These are phyloP conservation scores for Nitzschia putrida DNA, from an alignment of 108 stramenopile species.

Conservation along the genomic window DNA sequence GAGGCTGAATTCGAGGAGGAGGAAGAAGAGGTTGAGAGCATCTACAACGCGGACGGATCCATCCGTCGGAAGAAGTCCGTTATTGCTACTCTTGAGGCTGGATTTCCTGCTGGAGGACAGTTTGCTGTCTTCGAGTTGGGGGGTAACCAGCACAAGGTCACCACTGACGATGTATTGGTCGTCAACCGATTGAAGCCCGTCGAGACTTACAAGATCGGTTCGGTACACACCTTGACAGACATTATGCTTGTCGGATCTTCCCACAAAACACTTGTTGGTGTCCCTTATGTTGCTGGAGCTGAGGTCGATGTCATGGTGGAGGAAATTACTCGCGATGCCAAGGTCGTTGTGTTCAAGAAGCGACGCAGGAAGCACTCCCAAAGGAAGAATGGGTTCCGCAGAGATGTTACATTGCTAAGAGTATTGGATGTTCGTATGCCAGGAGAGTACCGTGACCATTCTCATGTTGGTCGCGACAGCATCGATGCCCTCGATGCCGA, in stretches of 20 bases:
- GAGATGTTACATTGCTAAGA: slow-evolving; percentile 80
- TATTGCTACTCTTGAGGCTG: slow-evolving; percentile 58
- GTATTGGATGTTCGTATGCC: slow-evolving; percentile 83
- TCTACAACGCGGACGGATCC: slow-evolving; percentile 65
- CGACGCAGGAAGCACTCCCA: slow-evolving; percentile 87
- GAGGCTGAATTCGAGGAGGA: slow-evolving; percentile 50
- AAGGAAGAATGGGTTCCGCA: slow-evolving; percentile 79
- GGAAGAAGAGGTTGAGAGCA: slow-evolving; percentile 2
- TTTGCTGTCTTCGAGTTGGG: slow-evolving; percentile 76
- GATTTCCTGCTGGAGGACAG: slow-evolving; percentile 73
- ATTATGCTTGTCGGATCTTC: slow-evolving; percentile 71
- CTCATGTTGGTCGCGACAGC: slow-evolving; percentile 38
- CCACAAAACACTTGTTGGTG: slow-evolving; percentile 74
- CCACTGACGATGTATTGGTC: slow-evolving; percentile 77
- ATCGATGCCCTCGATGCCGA: slow-evolving; percentile 17
- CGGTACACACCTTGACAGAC: slow-evolving; percentile 69
- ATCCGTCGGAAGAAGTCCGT: slow-evolving; percentile 58
- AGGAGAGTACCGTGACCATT: slow-evolving; percentile 42
- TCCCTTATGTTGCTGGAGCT: slow-evolving; percentile 73
- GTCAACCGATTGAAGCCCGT: slow-evolving; percentile 77
- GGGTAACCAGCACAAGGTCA: slow-evolving; percentile 86
- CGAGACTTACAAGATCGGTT: slow-evolving; percentile 63
- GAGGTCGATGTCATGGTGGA: slow-evolving; percentile 87
- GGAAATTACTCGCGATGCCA: slow-evolving; percentile 87
- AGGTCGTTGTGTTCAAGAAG: slow-evolving; percentile 88